These are phyloP conservation scores for Fusarium setosum DNA, from an alignment of 2,329 filamentous ascomycete genomes.

Conservation along the genomic window DNA sequence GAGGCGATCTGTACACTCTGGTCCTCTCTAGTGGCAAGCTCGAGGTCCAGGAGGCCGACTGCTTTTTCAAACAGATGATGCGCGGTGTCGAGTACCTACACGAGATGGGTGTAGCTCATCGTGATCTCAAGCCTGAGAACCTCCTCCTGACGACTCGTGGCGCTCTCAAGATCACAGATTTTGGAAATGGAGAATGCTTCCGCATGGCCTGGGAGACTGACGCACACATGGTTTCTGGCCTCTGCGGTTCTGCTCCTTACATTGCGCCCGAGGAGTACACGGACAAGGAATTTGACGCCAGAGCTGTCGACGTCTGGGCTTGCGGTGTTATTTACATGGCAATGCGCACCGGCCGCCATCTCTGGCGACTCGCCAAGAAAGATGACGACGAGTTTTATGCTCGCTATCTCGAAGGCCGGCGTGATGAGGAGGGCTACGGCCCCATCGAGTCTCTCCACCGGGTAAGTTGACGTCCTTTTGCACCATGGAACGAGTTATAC, in stretches of 20 bases:
- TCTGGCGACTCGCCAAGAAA: conserved; percentile 97
- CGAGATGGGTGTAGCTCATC: conserved; percentile 98
- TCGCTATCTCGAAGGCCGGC: conserved; percentile 90
- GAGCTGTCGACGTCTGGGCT: conserved; percentile 98
- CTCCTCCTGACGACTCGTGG: conserved; percentile 92
- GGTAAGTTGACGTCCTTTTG: conserved; percentile 67
- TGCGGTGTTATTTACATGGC: conserved; percentile 99
- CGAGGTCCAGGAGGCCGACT: conserved; percentile 92
- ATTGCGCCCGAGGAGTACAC: conserved; percentile 97
- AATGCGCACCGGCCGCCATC: conserved; percentile 94
- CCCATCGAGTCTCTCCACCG: conserved; percentile 95
- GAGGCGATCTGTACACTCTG: conserved; percentile 94
- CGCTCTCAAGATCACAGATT: conserved; percentile 96
- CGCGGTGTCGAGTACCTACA: conserved; percentile 99
- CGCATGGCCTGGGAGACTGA: conserved; percentile 99
- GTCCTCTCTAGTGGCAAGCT: conserved; percentile 92
- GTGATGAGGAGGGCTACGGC: conserved; percentile 94
- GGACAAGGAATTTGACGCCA: conserved; percentile 94
- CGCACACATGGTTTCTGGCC: conserved; percentile 96
- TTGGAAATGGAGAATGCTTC: conserved; percentile 99
- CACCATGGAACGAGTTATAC: background rate
- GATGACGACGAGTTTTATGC: conserved; percentile 98
- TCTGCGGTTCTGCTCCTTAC: conserved; percentile 96
- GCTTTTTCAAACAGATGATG: conserved; percentile 99
- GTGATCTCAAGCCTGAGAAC: conserved; percentile 97